Conservation (phyloP, 495 filamentous ascomycete species). For the Annulohypoxylon bovei region DNA sequence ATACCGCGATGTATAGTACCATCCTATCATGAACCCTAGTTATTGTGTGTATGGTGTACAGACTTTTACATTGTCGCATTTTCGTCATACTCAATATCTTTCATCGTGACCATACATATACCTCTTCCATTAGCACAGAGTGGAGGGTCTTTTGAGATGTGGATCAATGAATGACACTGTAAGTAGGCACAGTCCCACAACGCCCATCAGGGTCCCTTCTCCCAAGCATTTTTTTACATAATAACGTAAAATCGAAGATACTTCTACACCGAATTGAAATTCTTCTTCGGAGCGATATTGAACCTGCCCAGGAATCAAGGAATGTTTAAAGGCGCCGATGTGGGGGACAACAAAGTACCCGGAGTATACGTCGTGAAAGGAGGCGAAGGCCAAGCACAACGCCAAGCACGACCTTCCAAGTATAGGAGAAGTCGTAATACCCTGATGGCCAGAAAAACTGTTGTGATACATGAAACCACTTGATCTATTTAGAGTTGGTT, state of each 20-base stretch:
- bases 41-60: neutral
- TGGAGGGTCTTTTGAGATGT: neutral
- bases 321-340: constrained; percentile 8
- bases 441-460: constrained; percentile 26
- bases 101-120: neutral
- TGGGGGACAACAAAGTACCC: constrained; percentile 1
- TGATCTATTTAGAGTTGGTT: neutral
- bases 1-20: neutral
- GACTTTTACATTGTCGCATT: neutral
- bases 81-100: constrained; percentile 1
- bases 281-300: neutral
- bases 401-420: constrained; percentile 17
- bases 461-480: neutral
- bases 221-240: neutral
- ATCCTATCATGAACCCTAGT: neutral
- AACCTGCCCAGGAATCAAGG: constrained; percentile 11
- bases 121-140: neutral
- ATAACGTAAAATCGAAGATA: neutral
- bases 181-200: neutral
- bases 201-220: constrained; percentile 21
- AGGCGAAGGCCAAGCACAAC: neutral
- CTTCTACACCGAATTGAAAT: neutral
- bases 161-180: constrained; percentile 16
- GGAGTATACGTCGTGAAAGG: constrained; percentile 3
- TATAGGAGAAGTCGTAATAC: constrained; percentile 7